phyloP scores from a whole-genome alignment of 306 rosid species.

The Glycine tomentella region DNA sequence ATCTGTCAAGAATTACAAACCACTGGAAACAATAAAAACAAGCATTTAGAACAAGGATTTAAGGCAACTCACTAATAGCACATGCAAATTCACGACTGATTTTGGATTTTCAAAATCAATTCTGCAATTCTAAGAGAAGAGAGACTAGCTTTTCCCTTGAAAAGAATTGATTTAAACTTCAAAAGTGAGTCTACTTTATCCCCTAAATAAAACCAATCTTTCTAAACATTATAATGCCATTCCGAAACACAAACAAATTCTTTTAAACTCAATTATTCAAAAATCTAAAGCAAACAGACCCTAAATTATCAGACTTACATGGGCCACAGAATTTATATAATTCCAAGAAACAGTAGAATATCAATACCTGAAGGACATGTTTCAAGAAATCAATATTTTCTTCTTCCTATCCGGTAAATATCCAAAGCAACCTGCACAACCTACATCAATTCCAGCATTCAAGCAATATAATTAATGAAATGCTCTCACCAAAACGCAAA shows the following conservation, averaged over 20 bases:
- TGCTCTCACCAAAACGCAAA: not conserved
- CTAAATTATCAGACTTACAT: not conserved
- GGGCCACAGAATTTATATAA: conserved; percentile 7
- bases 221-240: not conserved
- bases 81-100: not conserved
- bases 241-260: not conserved
- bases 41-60: conserved; percentile 20
- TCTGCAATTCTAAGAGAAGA: not conserved
- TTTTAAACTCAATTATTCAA: not conserved
- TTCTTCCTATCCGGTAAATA: not conserved
- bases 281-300: not conserved
- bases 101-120: not conserved
- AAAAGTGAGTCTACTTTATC: not conserved
- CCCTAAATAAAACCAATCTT: not conserved
- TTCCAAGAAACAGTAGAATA: not conserved
- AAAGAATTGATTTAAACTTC: not conserved
- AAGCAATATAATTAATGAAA: not conserved
- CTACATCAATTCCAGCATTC: conserved; percentile 11
- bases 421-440: conserved; percentile 18
- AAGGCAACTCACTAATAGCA: not conserved
- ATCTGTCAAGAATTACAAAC: conserved; percentile 23
- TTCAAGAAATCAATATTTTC: not conserved
- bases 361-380: conserved; percentile 5
- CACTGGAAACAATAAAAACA: conserved; percentile 36
- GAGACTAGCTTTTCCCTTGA: not conserved